Conservation (phyloP, 1,284 basidiomycete genomes). For the Malassezia slooffiae region DNA sequence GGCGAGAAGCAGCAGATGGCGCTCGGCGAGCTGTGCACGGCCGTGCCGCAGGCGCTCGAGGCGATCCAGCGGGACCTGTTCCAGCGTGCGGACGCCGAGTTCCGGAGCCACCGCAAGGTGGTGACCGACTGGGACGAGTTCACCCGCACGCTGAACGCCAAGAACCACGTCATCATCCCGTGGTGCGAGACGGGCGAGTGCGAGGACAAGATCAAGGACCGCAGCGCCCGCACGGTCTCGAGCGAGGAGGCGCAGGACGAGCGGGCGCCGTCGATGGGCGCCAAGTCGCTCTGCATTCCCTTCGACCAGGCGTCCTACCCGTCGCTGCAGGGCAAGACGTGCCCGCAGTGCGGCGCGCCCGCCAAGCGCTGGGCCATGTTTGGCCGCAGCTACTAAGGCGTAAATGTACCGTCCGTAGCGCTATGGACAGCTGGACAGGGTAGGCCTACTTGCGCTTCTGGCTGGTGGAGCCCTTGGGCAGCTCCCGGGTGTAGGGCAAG, state of each 20-base stretch:
- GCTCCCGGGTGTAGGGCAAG: conserved; percentile 71
- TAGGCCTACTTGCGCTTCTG: conserved; percentile 61
- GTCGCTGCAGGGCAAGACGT: conserved; percentile 31
- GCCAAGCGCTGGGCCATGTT: conserved; percentile 47
- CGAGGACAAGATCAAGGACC: conserved; percentile 97
- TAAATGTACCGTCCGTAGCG: neutral
- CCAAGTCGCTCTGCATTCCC: conserved; percentile 93
- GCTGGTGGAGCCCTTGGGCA: conserved; percentile 58
- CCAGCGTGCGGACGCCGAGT: conserved; percentile 62
- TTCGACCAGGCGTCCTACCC: conserved; percentile 66
- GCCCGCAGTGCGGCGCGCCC: conserved; percentile 37
- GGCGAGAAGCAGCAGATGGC: conserved; percentile 48
- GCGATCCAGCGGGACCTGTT: conserved; percentile 87
- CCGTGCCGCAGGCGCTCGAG: conserved; percentile 56
- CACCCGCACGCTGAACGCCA: conserved; percentile 77
- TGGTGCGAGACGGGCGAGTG: conserved; percentile 93
- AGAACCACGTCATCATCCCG: conserved; percentile 77
- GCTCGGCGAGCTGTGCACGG: conserved; percentile 15
- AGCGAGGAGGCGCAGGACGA: conserved; percentile 51
- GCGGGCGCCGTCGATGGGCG: conserved; percentile 91
- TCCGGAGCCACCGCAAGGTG: conserved; percentile 62
- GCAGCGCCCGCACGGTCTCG: conserved; percentile 56
- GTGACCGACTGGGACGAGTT: conserved; percentile 79
- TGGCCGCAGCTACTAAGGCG: conserved; percentile 35
- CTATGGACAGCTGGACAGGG: neutral